Conservation (phyloP, 176 grass and related monocot species). For the Tillandsia fasciculata region DNA sequence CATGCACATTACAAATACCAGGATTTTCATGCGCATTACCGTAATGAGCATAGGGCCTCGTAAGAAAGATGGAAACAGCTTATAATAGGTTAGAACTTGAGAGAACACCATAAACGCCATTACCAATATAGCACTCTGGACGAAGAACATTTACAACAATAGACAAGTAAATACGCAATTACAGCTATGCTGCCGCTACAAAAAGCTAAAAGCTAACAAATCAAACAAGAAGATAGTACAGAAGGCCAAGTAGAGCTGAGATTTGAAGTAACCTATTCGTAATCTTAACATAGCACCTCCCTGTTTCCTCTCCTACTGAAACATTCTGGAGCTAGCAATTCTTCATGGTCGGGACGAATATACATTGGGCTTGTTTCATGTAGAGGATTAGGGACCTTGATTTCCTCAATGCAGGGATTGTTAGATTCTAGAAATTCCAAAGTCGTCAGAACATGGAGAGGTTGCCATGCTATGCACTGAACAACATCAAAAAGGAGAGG, state of each 20-base stretch:
- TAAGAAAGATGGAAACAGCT: no score
- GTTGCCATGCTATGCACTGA: constrained; percentile 29
- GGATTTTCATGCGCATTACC: no score
- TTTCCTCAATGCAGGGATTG: neutral
- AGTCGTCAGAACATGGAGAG: neutral
- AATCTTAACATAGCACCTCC: neutral
- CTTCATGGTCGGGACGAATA: neutral
- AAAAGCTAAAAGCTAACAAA: neutral
- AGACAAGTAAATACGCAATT: neutral
- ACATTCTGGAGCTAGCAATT: neutral
- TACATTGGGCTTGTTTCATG: neutral
- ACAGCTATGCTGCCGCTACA: neutral
- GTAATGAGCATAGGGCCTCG: no score
- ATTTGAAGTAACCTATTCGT: neutral
- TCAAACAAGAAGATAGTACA: neutral
- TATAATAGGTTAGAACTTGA: no score
- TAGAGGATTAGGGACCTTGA: neutral
- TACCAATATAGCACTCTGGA: constrained; percentile 1
- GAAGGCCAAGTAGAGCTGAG: neutral
- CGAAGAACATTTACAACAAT: constrained; percentile 7
- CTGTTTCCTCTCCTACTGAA: neutral
- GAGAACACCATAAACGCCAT: neutral
- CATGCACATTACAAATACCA: no score
- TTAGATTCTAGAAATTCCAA: neutral
- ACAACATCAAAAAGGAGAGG: constrained; percentile 7